Evolutionary conservation across 371 early-diverging fungal genomes (phyloP).

Genomic region (Rhizopus stolonifer): DNA sequence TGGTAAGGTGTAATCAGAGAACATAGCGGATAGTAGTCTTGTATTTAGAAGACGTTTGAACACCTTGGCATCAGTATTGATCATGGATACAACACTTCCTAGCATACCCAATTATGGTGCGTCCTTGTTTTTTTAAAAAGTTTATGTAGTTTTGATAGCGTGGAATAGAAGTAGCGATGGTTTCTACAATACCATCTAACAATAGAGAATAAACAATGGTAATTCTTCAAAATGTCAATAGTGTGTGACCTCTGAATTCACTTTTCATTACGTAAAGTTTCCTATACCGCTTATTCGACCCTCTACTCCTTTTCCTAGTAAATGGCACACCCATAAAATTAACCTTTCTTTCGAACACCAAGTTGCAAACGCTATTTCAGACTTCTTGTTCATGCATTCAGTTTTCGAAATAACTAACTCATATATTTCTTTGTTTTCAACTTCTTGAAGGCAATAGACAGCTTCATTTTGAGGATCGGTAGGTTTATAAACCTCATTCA

Average conservation of each 20-base stretch:
- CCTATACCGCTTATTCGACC: conserved; percentile 10
- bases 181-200: conserved; percentile 12
- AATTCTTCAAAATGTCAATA: conserved; percentile 15
- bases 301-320: conserved; percentile 21
- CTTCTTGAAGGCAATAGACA: conserved; percentile 20
- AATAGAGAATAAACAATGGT: conserved; percentile 23
- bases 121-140: conserved; percentile 20
- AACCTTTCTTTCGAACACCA: conserved; percentile 25
- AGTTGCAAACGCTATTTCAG: conserved; percentile 22
- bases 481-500: conserved; percentile 22
- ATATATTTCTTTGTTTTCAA: conserved; percentile 22
- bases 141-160: conserved; percentile 18
- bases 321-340: conserved; percentile 11
- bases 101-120: conserved; percentile 13
- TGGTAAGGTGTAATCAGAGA: too few species aligned
- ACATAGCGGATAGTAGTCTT: too few species aligned
- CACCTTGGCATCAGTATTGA: too few species aligned
- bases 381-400: conserved; percentile 20
- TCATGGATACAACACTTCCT: conserved; percentile 19
- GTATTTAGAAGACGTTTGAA: too few species aligned
- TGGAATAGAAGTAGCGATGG: conserved; percentile 19
- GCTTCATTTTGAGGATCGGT: conserved; percentile 21
- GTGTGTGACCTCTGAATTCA: conserved; percentile 21
- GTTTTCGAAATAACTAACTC: conserved; percentile 21
- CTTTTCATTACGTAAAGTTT: conserved; percentile 20